These are phyloP conservation scores for Boletus insuetus DNA, from an alignment of 768 basidiomycete species.

Conservation along the genomic window DNA sequence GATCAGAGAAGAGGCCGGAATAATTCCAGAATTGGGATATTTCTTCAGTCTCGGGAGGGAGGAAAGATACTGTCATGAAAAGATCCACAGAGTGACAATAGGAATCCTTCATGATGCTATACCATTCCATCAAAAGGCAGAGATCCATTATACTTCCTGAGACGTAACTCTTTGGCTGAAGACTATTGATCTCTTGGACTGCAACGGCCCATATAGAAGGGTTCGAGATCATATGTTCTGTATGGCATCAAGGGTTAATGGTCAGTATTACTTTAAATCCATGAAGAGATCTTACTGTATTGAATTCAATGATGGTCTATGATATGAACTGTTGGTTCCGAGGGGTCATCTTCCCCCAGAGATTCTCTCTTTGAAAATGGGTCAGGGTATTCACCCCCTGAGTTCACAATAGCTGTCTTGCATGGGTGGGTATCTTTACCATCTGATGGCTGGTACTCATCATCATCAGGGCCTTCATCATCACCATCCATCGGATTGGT, in stretches of 20 bases:
- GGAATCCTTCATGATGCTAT: background rate
- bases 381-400: too few species aligned
- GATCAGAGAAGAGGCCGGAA: background rate
- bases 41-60: background rate
- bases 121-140: background rate
- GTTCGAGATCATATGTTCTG: background rate
- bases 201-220: slow-evolving; percentile 9
- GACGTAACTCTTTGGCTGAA: slow-evolving; percentile 1
- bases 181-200: background rate
- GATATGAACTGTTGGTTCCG: too few species aligned
- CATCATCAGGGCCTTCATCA: too few species aligned
- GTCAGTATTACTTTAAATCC: too few species aligned
- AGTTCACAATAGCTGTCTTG: too few species aligned
- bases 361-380: too few species aligned
- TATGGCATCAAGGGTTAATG: too few species aligned
- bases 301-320: background rate
- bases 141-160: slow-evolving; percentile 3
- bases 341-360: too few species aligned
- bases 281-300: background rate
- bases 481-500: too few species aligned
- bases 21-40: background rate
- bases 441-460: background rate
- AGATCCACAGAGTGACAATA: slow-evolving; percentile 2
- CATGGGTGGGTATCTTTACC: background rate
- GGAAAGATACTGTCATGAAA: background rate